Evolutionary conservation across 2,329 filamentous ascomycete species (phyloP), one percentile per base, ranked within the genome.

Genomic region (Lecanicillium sp.): DNA sequence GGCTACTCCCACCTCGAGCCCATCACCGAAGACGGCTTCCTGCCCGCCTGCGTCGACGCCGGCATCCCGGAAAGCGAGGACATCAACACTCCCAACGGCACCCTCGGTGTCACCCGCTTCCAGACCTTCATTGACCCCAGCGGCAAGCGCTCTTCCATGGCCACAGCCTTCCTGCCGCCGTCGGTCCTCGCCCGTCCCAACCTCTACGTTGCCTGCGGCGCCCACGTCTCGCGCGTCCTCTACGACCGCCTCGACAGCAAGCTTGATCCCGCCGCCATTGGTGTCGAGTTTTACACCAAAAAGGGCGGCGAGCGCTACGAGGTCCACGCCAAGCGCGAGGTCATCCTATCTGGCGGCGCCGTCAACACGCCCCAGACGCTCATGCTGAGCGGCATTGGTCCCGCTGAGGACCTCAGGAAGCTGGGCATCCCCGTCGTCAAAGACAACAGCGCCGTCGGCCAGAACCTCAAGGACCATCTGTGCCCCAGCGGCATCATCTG

Each of bases 361-460:
- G 61, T 66, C 51, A 65, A 66, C 49, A 62, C 60, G 2, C 66
- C 66, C 11, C 57, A 66, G 33, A 53, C 69, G 37, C 58, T 70
- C 13, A 62, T 68, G 50, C 56, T 67, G 8, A 65, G 60, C 19
- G 66, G 66, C 15, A 54, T 70, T 36, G 66, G 67, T 5, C 55
- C 61, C 4, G 56, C 50, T 15, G 52, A 44, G 3, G 62, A 66
- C 49, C 58, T 68, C 9, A 35, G 48, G 17, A 43, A 45, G 29
- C 51, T 70, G 48, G 54, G 59, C 15, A 78, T 81, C 42, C 56
- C 65, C 1, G 62, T 77, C 5, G 51, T 79, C 27, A 57, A 62
- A 3, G 66, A 82, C 49, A 64, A 77, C 2, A 77, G 76, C 0
- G 78, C 77, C 30, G 77, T 84, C 11, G 79, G 79, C 18, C 68